phyloP scores from a whole-genome alignment of 2,329 filamentous ascomycete genomes.

The Tetracladium maxilliforme region DNA sequence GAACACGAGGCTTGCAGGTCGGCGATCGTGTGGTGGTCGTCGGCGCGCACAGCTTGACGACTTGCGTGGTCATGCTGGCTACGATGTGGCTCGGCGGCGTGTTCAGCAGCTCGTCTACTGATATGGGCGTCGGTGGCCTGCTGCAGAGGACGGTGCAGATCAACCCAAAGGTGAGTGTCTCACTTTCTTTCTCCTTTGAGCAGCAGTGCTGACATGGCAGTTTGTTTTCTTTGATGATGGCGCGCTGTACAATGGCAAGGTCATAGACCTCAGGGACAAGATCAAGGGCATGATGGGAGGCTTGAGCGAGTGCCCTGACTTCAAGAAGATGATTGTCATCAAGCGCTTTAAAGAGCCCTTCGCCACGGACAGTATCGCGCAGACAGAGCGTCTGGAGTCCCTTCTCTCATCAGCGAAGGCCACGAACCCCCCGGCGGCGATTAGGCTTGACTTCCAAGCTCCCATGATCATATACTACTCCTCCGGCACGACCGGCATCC shows the following conservation, averaged over 20 bases:
- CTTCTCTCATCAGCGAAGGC: slow-evolving; percentile 25
- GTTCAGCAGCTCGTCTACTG: slow-evolving; percentile 60
- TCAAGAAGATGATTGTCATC: slow-evolving; percentile 46
- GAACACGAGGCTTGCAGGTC: slow-evolving; percentile 43
- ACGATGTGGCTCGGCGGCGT: slow-evolving; percentile 54
- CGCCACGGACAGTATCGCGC: slow-evolving; percentile 35
- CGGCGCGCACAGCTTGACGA: slow-evolving; percentile 57
- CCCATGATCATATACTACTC: slow-evolving; percentile 63
- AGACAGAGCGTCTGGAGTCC: slow-evolving; percentile 9
- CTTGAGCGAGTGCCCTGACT: slow-evolving; percentile 42
- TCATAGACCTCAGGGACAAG: slow-evolving; percentile 52
- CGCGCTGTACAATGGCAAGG: slow-evolving; percentile 63
- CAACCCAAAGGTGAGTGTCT: too few species aligned
- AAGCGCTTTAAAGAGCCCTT: slow-evolving; percentile 43
- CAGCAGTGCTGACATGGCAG: too few species aligned
- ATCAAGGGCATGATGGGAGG: slow-evolving; percentile 39
- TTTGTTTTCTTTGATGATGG: slow-evolving; percentile 68
- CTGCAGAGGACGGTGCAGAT: slow-evolving; percentile 61
- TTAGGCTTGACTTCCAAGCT: slow-evolving; percentile 41
- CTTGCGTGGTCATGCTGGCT: slow-evolving; percentile 53
- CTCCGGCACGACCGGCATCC: slow-evolving; percentile 64
- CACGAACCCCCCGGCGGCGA: too few species aligned
- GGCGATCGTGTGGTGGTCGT: slow-evolving; percentile 64
- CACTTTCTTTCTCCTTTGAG: too few species aligned
- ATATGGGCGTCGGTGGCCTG: slow-evolving; percentile 69